Evolutionary conservation across 768 basidiomycete genomes (phyloP), one percentile per base, ranked within the genome.

Genomic region (Imleria badia): DNA sequence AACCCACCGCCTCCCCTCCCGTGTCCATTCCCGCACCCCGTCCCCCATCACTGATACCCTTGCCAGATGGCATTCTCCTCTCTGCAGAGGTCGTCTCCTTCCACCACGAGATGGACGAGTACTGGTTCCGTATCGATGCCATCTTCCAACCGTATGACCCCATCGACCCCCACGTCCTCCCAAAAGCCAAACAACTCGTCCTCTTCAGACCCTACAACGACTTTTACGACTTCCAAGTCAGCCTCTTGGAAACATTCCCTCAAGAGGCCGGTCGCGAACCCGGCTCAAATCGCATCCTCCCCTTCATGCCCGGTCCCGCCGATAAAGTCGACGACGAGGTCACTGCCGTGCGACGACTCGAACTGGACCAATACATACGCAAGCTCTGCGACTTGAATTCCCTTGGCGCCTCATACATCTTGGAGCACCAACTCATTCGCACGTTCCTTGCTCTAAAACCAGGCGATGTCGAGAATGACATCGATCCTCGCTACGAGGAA

Each of bases 221-320:
- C 72, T 99, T 99, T 72, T 98, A 96, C 74, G 91, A 95, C 64
- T 98, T 98, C 72, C 97, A 99, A 67, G 89, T 97, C 52, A 77
- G 82, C 6, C 81, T 99, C 22, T 82, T 98, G 57, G 83, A 94
- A 43, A 78, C 81, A 0, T 98, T 95, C 72, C 94, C 95, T 8
- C 81, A 81, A 42, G 97, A 99, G 74, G 97, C 94, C 14, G 97
- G 97, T 20, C 83, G 91, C 15, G 73, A 85, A 34, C 76, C 82
- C 11, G 78, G 78, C 29, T 75, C 83, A 58, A 78, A 78, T 10
- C 81, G 97, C 34, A 88, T 96, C 47, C 76, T 99, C 26, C 97
- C 97, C 2, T 98, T 85, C 73, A 99, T 99, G 97, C 97, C 97
- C 3, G 97, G 97, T 3, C 97, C 95, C 6, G 83, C 89, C 8